phyloP scores from a whole-genome alignment of 495 filamentous ascomycete species.

The Penicillium lividum region DNA sequence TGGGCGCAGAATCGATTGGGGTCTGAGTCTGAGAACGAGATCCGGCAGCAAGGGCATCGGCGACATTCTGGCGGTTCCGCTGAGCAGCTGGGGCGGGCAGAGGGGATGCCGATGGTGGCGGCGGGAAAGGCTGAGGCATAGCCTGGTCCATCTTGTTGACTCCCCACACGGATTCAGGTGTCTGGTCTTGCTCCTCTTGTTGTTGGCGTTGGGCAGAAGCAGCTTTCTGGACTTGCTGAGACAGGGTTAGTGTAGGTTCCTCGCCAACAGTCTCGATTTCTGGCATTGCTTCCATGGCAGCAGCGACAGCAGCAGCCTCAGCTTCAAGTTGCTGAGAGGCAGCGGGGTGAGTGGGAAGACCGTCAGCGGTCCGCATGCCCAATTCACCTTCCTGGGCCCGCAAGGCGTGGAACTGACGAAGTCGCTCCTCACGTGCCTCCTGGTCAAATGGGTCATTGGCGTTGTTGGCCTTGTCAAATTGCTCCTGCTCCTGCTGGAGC shows the following conservation, averaged over 20 bases:
- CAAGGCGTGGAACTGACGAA: constrained; percentile 64
- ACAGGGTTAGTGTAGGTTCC: constrained; percentile 62
- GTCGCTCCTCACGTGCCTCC: constrained; percentile 56
- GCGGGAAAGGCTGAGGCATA: constrained; percentile 78
- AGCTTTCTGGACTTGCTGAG: constrained; percentile 87
- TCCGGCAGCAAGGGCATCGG: constrained; percentile 72
- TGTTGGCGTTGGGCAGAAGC: constrained; percentile 65
- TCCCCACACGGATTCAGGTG: constrained; percentile 60
- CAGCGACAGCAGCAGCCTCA: constrained; percentile 27
- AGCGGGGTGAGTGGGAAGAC: constrained; percentile 44
- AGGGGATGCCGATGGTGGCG: constrained; percentile 70
- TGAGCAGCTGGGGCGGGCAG: constrained; percentile 86
- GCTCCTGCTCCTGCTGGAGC: constrained; percentile 64
- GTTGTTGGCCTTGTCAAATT: constrained; percentile 53
- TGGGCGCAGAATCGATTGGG: constrained; percentile 57
- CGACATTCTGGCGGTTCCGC: constrained; percentile 77
- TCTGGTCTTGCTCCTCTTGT: constrained; percentile 42
- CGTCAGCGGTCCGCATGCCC: constrained; percentile 43
- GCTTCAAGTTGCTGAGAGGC: constrained; percentile 28
- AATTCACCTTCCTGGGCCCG: constrained; percentile 54
- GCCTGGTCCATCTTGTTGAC: constrained; percentile 58
- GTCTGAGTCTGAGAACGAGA: constrained; percentile 76
- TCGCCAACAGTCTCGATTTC: constrained; percentile 21
- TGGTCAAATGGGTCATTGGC: constrained; percentile 51
- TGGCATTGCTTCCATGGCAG: constrained; percentile 23